These are phyloP conservation scores for Citrus maxima DNA, from an alignment of 345 rosid genomes.

Conservation along the genomic window DNA sequence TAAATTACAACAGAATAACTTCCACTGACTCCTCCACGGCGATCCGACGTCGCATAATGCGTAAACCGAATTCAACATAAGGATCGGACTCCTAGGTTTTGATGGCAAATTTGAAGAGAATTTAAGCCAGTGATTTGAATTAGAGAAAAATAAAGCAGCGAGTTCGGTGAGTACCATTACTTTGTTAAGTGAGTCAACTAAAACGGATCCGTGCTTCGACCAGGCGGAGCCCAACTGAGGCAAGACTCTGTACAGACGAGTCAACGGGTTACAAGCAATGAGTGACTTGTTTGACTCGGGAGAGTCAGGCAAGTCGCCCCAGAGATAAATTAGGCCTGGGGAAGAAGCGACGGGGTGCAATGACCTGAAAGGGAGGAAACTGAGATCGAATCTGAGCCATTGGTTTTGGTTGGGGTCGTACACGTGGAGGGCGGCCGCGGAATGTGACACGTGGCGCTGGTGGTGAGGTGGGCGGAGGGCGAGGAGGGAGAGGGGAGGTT, in stretches of 20 bases:
- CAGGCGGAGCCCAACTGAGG: constrained; percentile 94
- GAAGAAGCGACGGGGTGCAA: constrained; percentile 78
- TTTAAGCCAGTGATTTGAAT: constrained; percentile 52
- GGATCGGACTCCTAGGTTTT: constrained; percentile 79
- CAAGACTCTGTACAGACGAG: constrained; percentile 59
- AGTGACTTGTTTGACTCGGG: constrained; percentile 60
- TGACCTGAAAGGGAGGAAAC: constrained; percentile 68
- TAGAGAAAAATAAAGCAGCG: constrained; percentile 64
- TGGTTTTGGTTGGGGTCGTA: constrained; percentile 56
- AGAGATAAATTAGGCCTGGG: constrained; percentile 61
- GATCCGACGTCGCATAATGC: constrained; percentile 86
- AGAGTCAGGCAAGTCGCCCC: constrained; percentile 54
- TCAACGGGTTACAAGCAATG: constrained; percentile 71
- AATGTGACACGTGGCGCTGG: constrained; percentile 26
- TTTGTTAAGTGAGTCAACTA: constrained; percentile 60
- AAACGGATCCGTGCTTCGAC: constrained; percentile 81
- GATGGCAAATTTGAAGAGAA: constrained; percentile 81
- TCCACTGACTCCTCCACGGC: constrained; percentile 89
- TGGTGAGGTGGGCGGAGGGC: constrained; percentile 70
- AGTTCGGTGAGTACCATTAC: constrained; percentile 85
- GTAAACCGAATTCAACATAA: constrained; percentile 57
- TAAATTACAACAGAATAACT: constrained; percentile 58
- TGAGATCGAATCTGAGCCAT: constrained; percentile 69
- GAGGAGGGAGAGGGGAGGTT: constrained; percentile 57
- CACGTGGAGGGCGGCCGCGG: constrained; percentile 41